These are phyloP conservation scores for Hamamelis virginiana DNA, from an alignment of 164 flowering plant species.

Conservation along the genomic window DNA sequence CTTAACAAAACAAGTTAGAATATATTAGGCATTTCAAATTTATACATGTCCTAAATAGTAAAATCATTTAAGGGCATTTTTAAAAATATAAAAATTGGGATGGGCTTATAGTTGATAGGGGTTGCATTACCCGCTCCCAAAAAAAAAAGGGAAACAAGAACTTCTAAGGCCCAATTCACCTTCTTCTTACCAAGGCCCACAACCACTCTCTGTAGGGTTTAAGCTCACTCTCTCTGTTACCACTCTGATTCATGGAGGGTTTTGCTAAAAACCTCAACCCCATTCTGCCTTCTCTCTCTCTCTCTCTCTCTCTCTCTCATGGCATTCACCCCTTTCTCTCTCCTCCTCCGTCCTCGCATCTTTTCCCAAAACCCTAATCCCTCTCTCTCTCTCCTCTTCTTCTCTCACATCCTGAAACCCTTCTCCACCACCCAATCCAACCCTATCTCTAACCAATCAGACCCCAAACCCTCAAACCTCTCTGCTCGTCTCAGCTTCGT, in stretches of 20 bases:
- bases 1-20: no score
- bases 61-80: no score
- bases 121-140: no score
- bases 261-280: constrained; percentile 1
- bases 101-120: no score
- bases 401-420: constrained; percentile 11
- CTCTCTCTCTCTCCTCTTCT: background rate
- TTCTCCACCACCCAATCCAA: constrained; percentile 31
- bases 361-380: constrained; percentile 8
- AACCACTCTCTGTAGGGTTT: constrained; percentile 3
- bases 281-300: no score
- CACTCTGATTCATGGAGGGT: constrained; percentile 13
- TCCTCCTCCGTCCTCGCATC: constrained; percentile 9
- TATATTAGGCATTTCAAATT: no score
- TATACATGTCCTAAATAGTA: no score
- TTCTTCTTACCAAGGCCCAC: background rate
- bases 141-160: no score
- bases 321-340: constrained; percentile 23
- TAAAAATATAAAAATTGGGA: no score
- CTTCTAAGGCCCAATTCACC: no score
- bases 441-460: constrained; percentile 11
- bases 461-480: constrained; percentile 51
- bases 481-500: constrained; percentile 92
- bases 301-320: constrained; percentile 28
- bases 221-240: background rate